These are phyloP conservation scores for Phaffomyces opuntiae DNA, from an alignment of 805 yeast genomes.

Conservation along the genomic window DNA sequence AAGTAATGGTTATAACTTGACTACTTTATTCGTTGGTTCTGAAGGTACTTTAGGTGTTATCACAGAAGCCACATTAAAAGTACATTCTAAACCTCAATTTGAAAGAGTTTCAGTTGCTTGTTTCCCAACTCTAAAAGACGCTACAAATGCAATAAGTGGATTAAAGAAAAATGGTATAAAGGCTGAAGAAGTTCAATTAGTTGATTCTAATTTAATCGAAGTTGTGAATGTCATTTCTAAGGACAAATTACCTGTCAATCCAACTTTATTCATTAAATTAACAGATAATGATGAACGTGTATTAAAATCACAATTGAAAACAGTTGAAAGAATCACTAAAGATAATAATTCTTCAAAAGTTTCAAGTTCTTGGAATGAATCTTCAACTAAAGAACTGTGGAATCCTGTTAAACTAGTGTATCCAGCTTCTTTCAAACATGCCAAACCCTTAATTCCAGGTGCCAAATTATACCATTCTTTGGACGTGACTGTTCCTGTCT, in stretches of 20 bases:
- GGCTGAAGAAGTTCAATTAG: slow-evolving; percentile 62
- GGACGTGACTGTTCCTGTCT: slow-evolving; percentile 74
- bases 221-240: slow-evolving; percentile 51
- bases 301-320: slow-evolving; percentile 36
- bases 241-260: slow-evolving; percentile 35
- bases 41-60: slow-evolving; percentile 78
- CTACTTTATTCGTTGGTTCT: slow-evolving; percentile 63
- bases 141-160: slow-evolving; percentile 57
- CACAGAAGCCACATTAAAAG: slow-evolving; percentile 68
- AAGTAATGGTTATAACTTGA: slow-evolving; percentile 73
- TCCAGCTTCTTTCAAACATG: slow-evolving; percentile 59
- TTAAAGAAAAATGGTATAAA: slow-evolving; percentile 52
- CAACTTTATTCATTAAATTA: slow-evolving; percentile 56
- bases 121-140: slow-evolving; percentile 62
- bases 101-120: slow-evolving; percentile 62
- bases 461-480: slow-evolving; percentile 39
- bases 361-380: slow-evolving; percentile 48
- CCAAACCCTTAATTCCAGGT: slow-evolving; percentile 30
- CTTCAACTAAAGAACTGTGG: slow-evolving; percentile 59
- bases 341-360: slow-evolving; percentile 43
- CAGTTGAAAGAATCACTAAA: slow-evolving; percentile 38
- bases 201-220: slow-evolving; percentile 63
- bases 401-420: slow-evolving; percentile 61
- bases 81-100: slow-evolving; percentile 53
- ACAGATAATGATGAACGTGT: slow-evolving; percentile 36